Evolutionary conservation across 2,329 filamentous ascomycete genomes (phyloP).

Genomic region (Lasiodiplodia sp.): DNA sequence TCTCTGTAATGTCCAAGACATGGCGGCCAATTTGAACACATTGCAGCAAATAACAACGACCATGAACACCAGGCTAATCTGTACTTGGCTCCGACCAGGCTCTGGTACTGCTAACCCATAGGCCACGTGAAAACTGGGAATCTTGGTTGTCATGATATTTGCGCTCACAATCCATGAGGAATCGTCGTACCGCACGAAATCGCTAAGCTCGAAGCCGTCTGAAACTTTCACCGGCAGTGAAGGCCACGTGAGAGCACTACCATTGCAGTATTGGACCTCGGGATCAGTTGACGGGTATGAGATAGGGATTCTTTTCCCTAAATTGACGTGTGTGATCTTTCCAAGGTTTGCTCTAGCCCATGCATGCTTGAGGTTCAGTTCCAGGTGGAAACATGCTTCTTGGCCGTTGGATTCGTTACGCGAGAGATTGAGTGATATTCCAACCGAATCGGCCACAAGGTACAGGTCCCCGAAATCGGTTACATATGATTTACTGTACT

Average conservation of each 20-base stretch:
- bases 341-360: neutral
- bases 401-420: neutral
- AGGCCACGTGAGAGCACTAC: neutral
- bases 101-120: neutral
- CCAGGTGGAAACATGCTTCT: neutral
- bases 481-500: neutral
- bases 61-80: neutral
- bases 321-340: neutral
- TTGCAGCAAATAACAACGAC: neutral
- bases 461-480: neutral
- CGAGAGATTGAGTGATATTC: neutral
- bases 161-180: neutral
- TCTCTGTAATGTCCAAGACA: neutral
- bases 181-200: neutral
- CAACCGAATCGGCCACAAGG: neutral
- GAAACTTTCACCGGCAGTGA: too few species aligned
- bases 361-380: too few species aligned
- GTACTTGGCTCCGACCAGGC: neutral
- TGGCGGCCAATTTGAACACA: neutral
- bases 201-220: neutral
- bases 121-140: neutral
- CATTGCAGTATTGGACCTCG: neutral
- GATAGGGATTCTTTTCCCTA: neutral
- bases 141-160: neutral
- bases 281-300: neutral